Evolutionary conservation across 176 grass and related monocot genomes (phyloP).

Genomic region (Eremochloa ophiuroides): DNA sequence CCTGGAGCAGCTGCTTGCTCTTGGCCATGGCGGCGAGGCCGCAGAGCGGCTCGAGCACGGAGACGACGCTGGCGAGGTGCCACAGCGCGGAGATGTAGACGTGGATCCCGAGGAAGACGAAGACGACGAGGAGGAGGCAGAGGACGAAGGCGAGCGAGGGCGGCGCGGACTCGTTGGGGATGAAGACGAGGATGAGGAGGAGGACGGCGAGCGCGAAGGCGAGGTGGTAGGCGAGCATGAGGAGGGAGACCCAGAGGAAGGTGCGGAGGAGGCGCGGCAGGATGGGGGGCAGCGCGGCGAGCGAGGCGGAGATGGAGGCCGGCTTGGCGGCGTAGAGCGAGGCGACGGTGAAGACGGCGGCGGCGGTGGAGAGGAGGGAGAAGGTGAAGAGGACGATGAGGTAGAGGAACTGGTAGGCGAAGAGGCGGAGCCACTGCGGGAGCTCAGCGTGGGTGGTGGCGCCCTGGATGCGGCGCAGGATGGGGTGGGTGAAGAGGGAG

Average conservation of each 20-base stretch:
- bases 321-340: conserved; percentile 91
- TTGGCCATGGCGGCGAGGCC: conserved; percentile 85
- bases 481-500: conserved; percentile 91
- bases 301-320: conserved; percentile 56
- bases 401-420: conserved; percentile 82
- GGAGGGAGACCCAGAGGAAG: conserved; percentile 74
- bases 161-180: conserved; percentile 3
- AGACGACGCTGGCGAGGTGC: conserved; percentile 95
- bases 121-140: conserved; percentile 32
- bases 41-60: conserved; percentile 88
- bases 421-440: conserved; percentile 49
- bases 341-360: conserved; percentile 89
- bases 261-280: conserved; percentile 79
- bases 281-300: conserved; percentile 65
- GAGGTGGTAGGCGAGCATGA: conserved; percentile 77
- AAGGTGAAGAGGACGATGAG: conserved; percentile 91
- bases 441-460: neutral
- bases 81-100: conserved; percentile 92
- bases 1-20: conserved; percentile 71
- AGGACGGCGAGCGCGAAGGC: conserved; percentile 51
- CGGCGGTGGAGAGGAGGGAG: conserved; percentile 93
- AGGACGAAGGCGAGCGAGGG: conserved; percentile 24
- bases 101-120: conserved; percentile 72
- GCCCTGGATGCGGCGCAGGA: conserved; percentile 49
- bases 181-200: conserved; percentile 37